Conservation (phyloP, 768 basidiomycete species). For the Auriscalpium orientale region DNA sequence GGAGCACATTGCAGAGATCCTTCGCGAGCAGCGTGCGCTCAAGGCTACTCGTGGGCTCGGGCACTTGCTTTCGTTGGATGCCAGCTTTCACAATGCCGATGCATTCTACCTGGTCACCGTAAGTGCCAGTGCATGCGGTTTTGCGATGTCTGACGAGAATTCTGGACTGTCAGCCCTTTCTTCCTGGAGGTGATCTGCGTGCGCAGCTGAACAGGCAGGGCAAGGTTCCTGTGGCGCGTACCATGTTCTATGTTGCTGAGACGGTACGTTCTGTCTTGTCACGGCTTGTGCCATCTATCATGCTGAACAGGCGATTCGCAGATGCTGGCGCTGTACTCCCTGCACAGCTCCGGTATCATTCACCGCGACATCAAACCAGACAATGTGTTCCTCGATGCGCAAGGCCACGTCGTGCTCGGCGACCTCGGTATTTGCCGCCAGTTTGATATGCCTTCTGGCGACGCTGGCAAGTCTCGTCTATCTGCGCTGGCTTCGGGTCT, state of each 20-base stretch:
- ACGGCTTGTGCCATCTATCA: not conserved
- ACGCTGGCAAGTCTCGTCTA: not conserved
- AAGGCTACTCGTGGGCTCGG: not conserved
- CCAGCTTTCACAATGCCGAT: not conserved
- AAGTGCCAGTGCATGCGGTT: not conserved
- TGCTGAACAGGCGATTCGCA: not conserved
- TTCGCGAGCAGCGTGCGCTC: not conserved
- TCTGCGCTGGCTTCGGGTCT: not conserved
- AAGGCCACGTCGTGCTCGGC: not conserved
- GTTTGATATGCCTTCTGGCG: not conserved
- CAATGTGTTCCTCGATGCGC: not conserved
- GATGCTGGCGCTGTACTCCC: conserved; percentile 3
- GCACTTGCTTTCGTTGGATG: not conserved
- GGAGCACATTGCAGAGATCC: not conserved
- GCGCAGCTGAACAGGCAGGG: not conserved
- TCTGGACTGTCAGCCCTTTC: too few species aligned
- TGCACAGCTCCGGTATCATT: not conserved
- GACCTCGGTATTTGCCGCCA: not conserved
- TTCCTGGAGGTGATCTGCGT: not conserved
- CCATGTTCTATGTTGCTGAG: not conserved
- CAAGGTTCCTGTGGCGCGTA: not conserved
- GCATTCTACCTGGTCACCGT: not conserved
- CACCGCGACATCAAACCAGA: conserved; percentile 8
- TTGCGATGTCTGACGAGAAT: not conserved
- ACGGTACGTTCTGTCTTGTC: not conserved